A percentile compares a stretch with the other conserved stretches of the same genome.
These are phyloP conservation scores for Leishmania turanica DNA, from an alignment of 208 protist species.

Conservation along the genomic window DNA sequence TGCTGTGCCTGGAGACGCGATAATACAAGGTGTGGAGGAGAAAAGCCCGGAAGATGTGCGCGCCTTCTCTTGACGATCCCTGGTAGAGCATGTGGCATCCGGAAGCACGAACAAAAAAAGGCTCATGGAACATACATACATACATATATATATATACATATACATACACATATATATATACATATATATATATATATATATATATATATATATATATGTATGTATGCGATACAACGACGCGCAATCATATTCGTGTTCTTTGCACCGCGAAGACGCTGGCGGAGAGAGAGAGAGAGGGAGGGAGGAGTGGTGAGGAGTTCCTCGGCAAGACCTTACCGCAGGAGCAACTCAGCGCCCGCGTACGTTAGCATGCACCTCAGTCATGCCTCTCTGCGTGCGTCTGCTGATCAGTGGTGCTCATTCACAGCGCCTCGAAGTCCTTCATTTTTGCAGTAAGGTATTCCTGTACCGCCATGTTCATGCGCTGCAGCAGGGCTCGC, in stretches of 20 bases:
- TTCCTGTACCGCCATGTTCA: slow-evolving; percentile 34
- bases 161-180: too few relatives aligned
- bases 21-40: not conserved
- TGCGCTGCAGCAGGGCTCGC: slow-evolving; percentile 33
- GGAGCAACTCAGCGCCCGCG: not conserved
- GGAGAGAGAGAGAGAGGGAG: not conserved
- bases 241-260: not conserved
- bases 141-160: too few relatives aligned
- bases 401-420: not conserved
- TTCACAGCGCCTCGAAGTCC: slow-evolving; percentile 21
- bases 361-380: not conserved
- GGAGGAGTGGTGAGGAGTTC: not conserved
- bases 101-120: not conserved
- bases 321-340: not conserved
- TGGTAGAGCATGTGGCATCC: not conserved
- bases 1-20: not conserved
- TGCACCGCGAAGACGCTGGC: not conserved
- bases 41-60: not conserved
- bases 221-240: not conserved
- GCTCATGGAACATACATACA: too few relatives aligned
- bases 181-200: not conserved
- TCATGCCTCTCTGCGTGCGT: not conserved
- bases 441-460: slow-evolving; percentile 32
- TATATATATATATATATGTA: not conserved
- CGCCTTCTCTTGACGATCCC: not conserved